These are phyloP conservation scores for Gypsophila paniculata DNA, from an alignment of 179 eudicot genomes.

Conservation along the genomic window DNA sequence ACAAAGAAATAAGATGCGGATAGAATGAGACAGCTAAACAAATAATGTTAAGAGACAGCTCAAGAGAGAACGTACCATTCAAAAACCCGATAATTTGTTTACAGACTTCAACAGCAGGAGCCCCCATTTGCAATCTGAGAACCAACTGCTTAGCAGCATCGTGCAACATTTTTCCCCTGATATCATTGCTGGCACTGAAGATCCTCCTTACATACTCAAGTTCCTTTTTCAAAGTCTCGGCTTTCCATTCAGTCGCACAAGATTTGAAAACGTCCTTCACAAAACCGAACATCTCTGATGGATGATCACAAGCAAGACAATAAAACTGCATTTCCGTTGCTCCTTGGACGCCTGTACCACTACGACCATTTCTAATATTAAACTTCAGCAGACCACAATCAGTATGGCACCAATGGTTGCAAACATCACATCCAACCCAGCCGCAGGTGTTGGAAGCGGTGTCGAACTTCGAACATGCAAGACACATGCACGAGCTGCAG, in stretches of 20 bases:
- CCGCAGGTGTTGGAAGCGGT: slow-evolving; percentile 91
- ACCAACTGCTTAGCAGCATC: slow-evolving; percentile 57
- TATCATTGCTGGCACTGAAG: slow-evolving; percentile 68
- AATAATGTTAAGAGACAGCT: background rate
- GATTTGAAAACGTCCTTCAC: slow-evolving; percentile 89
- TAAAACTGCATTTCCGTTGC: slow-evolving; percentile 83
- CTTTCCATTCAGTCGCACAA: slow-evolving; percentile 70
- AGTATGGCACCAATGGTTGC: slow-evolving; percentile 95
- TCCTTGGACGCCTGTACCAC: slow-evolving; percentile 52
- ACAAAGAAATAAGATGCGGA: background rate
- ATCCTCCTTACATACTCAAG: slow-evolving; percentile 82
- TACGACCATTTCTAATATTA: slow-evolving; percentile 69
- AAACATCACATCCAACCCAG: slow-evolving; percentile 97
- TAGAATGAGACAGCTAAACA: background rate
- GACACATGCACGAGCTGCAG: slow-evolving; percentile 92
- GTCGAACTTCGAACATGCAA: slow-evolving; percentile 88
- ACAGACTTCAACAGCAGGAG: slow-evolving; percentile 56
- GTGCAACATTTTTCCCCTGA: slow-evolving; percentile 67
- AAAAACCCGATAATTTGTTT: slow-evolving; percentile 58
- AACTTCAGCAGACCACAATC: slow-evolving; percentile 77
- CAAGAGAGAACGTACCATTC: slow-evolving; percentile 47
- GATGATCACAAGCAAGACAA: slow-evolving; percentile 90
- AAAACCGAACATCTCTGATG: slow-evolving; percentile 97
- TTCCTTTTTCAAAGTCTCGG: slow-evolving; percentile 66
- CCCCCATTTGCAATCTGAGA: slow-evolving; percentile 52